Base-by-base conservation (phyloP, 2,329 filamentous ascomycete genomes). In the Grosmannia penicillata region DNA sequence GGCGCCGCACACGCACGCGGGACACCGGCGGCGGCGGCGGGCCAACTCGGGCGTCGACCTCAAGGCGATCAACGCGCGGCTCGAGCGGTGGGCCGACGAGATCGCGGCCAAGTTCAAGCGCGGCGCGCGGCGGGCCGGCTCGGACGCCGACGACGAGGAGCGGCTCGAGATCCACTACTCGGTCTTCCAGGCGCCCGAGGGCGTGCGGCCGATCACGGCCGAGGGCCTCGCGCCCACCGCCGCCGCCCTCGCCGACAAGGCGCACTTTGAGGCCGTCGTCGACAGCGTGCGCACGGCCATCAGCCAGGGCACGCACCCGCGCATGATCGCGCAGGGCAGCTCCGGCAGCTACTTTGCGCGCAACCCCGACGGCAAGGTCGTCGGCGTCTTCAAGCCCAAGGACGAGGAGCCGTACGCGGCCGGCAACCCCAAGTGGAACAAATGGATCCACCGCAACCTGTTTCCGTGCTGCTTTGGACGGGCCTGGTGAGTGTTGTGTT, bases 371-470 rank as follows among this genome's bases (percentile, higher is more conserved):
- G 91, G 91, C 37, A 95, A 93, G 62, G 84, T 95, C 14, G 85
- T 98, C 4, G 91, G 87, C 26, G 91, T 98, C 5, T 98, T 98
- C 63, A 98, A 98, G 58, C 91, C 91, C 30, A 98, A 98, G 61
- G 91, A 98, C 50, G 91, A 98, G 61, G 93, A 98, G 58, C 91
- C 91, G 1, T 98, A 95, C 54, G 91, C 91, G 2, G 91, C 84
- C 24, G 82, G 85, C 49, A 98, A 98, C 54, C 91, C 91, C 6
- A 98, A 98, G 57, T 96, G 89, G 89, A 96, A 93, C 50, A 98
- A 98, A 61, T 98, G 91, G 91, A 87, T 98, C 63, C 91, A 98
- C 58, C 72, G 91, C 46, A 98, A 98, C 56, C 56, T 98, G 47
- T 96, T 98, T 50, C 91, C 91, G 8, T 98, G 93, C 62, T 95